Percentiles rank a stretch among this genome's conserved stretches.
phyloP scores from a whole-genome alignment of 345 rosid species.

The Turritis glabra region DNA sequence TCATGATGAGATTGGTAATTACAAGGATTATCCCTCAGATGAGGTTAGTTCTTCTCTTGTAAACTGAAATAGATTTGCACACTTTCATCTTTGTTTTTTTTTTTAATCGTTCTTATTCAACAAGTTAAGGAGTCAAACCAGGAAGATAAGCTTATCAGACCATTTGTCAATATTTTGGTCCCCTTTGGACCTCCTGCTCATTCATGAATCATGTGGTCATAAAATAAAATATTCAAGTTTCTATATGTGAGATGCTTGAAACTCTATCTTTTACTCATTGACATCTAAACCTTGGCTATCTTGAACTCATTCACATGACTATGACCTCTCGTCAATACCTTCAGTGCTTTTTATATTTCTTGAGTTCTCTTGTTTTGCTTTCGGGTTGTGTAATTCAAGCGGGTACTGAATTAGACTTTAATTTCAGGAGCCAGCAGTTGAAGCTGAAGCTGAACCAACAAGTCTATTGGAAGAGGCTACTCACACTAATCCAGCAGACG shows the following conservation, averaged over 20 bases:
- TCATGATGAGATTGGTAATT: constrained; percentile 51
- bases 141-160: neutral
- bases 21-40: constrained; percentile 53
- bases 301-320: neutral
- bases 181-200: neutral
- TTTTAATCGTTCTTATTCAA: neutral
- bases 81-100: neutral
- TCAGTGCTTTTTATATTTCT: neutral
- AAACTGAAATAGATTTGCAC: constrained; percentile 8
- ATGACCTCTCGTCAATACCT: neutral
- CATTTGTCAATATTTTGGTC: neutral
- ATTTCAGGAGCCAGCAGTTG: constrained; percentile 39
- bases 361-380: constrained; percentile 17
- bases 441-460: constrained; percentile 44
- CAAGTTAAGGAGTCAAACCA: constrained; percentile 3
- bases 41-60: constrained; percentile 55
- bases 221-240: constrained; percentile 7
- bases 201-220: neutral
- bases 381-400: neutral
- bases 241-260: neutral
- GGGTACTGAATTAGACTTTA: constrained; percentile 33
- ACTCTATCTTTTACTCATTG: neutral
- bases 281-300: neutral
- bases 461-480: constrained; percentile 40
- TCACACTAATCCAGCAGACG: constrained; percentile 34